Base-by-base conservation (phyloP, 768 basidiomycete genomes). In the Boletus insuetus region DNA sequence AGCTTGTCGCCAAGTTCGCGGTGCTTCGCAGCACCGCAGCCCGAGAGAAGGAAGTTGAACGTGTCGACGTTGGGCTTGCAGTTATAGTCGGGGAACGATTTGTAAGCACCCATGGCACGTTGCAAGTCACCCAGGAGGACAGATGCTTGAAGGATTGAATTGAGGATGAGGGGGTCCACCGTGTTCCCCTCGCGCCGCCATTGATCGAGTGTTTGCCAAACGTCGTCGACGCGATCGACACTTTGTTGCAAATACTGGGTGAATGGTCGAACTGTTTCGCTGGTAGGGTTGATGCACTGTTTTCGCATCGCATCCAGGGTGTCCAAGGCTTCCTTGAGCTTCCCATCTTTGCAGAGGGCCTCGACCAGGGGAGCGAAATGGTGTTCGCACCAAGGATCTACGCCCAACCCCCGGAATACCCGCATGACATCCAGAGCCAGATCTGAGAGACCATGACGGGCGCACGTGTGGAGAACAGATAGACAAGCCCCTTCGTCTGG, bases 341-440 rank as follows among this genome's bases (percentile, higher is more conserved):
- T 75, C 1, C 75, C 75, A 26, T 76, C 78, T 14, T 74, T 79
- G 68, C 82, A 82, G 62, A 87, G 84, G 0, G 91, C 84, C 64
- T 93, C 88, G 31, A 94, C 74, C 20, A 94, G 71, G 3, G 91
- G 83, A 1, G 88, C 82, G 61, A 91, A 83, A 66, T 95, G 93
- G 63, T 87, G 72, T 66, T 94, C 92, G 63, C 77, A 65, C 72
- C 65, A 69, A n/a, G 81, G 77, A 44, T 75, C 65, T 14, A 82
- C 69, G 16, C 79, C 77, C 9, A 80, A 69, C 11, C 58, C 49
- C 43, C 80, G 77, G 38, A 95, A 73, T 8, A 79, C 72, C 2
- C 77, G 81, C 40, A 94, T 71, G 29, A 81, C 87, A 40, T 85
- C 83, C 14, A 80, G 74, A 22, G 86, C 91, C 1, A 94, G 77